Conservation (phyloP, 495 filamentous ascomycete species). For the Tetracladium setigerum region DNA sequence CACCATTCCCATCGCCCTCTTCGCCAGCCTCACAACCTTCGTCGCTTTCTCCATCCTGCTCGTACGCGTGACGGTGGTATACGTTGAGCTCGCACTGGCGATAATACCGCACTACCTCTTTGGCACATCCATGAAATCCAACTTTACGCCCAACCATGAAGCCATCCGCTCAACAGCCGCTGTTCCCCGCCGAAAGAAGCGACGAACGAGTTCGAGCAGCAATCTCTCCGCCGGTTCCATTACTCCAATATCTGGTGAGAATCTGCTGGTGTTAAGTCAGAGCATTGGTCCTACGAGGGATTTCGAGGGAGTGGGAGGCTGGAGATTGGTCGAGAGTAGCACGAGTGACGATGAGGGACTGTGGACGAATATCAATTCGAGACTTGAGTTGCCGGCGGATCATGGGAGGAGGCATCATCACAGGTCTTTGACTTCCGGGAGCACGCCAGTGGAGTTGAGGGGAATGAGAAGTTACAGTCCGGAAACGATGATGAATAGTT, state of each 20-base stretch:
- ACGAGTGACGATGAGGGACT: slow-evolving; percentile 49
- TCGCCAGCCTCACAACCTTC: slow-evolving; percentile 61
- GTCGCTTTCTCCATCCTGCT: slow-evolving; percentile 58
- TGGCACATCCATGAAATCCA: slow-evolving; percentile 15
- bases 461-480: slow-evolving; percentile 10
- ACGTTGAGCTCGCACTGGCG: slow-evolving; percentile 57
- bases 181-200: slow-evolving; percentile 24
- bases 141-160: neutral
- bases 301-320: slow-evolving; percentile 83
- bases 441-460: slow-evolving; percentile 5
- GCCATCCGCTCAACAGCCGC: neutral
- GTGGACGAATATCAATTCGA: slow-evolving; percentile 69
- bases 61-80: slow-evolving; percentile 58
- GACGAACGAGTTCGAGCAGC: slow-evolving; percentile 25
- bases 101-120: slow-evolving; percentile 52
- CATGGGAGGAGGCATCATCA: slow-evolving; percentile 18
- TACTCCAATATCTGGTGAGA: slow-evolving; percentile 27
- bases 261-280: slow-evolving; percentile 27
- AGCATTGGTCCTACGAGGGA: slow-evolving; percentile 50
- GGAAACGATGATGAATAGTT: slow-evolving; percentile 25
- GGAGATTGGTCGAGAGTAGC: slow-evolving; percentile 49
- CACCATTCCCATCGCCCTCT: slow-evolving; percentile 60
- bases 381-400: slow-evolving; percentile 55
- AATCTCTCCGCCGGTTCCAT: slow-evolving; percentile 27
- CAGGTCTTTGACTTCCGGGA: slow-evolving; percentile 14